A percentile compares a stretch with the other conserved stretches of the same genome.
Conservation (phyloP, 1,284 basidiomycete genomes). For the Jaminaea rosea region DNA sequence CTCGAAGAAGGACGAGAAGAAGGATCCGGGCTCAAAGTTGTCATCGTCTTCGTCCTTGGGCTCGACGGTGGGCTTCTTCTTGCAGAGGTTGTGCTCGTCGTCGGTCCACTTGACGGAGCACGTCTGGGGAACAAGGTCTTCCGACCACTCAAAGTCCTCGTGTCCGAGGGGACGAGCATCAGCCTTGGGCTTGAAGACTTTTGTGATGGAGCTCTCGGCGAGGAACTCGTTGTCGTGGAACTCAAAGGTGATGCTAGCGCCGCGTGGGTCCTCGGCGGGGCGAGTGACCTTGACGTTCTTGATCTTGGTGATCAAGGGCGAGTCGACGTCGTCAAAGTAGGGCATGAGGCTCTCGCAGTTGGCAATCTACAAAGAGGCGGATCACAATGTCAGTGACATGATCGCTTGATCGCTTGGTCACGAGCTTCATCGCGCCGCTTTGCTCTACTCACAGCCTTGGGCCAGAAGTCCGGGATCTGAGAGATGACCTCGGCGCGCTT, state of each 20-base stretch:
- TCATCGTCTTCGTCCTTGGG: constrained; percentile 13
- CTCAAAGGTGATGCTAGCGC: constrained; percentile 2
- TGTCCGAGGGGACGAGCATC: constrained; percentile 24
- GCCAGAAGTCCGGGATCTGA: constrained; percentile 37
- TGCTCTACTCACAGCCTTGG: constrained; percentile 28
- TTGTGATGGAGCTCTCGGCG: constrained; percentile 21
- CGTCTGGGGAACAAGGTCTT: constrained; percentile 35
- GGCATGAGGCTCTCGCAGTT: not conserved
- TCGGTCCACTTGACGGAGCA: constrained; percentile 72
- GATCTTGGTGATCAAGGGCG: not conserved
- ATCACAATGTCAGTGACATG: not conserved
- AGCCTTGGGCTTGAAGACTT: constrained; percentile 30
- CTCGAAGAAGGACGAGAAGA: constrained; percentile 77
- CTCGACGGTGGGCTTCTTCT: constrained; percentile 58
- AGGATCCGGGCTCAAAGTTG: constrained; percentile 64
- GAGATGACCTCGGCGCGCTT: constrained; percentile 36
- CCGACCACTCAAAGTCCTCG: constrained; percentile 38
- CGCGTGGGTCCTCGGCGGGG: constrained; percentile 33
- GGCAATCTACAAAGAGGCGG: not conserved
- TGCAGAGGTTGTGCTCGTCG: constrained; percentile 63
- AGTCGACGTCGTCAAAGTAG: constrained; percentile 3
- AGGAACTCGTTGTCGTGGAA: constrained; percentile 26
- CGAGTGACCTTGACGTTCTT: constrained; percentile 16
- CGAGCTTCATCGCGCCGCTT: no score
- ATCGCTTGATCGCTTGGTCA: no score